Evolutionary conservation across 2,329 filamentous ascomycete genomes (phyloP), one percentile per base, ranked within the genome.

Genomic region (Neonectria faginata): DNA sequence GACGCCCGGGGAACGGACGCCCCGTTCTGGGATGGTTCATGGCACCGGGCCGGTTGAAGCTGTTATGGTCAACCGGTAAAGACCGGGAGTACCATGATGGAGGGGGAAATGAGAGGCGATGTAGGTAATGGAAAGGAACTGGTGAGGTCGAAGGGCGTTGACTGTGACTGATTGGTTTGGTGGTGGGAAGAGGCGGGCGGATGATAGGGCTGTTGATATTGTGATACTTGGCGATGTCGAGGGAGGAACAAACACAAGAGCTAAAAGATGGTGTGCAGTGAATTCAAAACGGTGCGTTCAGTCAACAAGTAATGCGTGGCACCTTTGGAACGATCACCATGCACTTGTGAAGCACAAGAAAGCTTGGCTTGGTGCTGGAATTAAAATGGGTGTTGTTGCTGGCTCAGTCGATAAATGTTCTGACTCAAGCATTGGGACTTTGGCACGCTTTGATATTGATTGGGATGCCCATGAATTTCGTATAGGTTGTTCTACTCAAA

Each of bases 11-110:
- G 45, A 41, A 45, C 39, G 53, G 45, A 44, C 47, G 14, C 42
- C 47, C 54, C 60, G 60, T 57, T 57, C 53, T 45, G 44, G 42
- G 56, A 55, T 51, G 56, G 56, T 22, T 60, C 36, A 33, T 12
- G 25, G 22, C 36, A 57, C 53, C 62, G 62, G 62, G 57, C 62
- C 62, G 62, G 62, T 64, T 31, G 33, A 29, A n/a, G 31, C 41
- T 18, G 22, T 42, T 36, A 53, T 27, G 39, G 25, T 11, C 16
- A 22, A 50, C 59, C 58, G 59, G 51, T 16, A 56, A 22, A 29
- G 62, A 57, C 53, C 62, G 57, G 62, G 31, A 59, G 31, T 18
- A 20, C 3, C 9, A 18, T 39, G 36, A 36, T 31, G 53, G 29
- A n/a, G 14, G 16, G 55, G 41, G 31, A 55, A 36, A 47, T 47